Evolutionary conservation across 352 stramenopile species (phyloP).

Genomic region (Pythium myriotylum): DNA sequence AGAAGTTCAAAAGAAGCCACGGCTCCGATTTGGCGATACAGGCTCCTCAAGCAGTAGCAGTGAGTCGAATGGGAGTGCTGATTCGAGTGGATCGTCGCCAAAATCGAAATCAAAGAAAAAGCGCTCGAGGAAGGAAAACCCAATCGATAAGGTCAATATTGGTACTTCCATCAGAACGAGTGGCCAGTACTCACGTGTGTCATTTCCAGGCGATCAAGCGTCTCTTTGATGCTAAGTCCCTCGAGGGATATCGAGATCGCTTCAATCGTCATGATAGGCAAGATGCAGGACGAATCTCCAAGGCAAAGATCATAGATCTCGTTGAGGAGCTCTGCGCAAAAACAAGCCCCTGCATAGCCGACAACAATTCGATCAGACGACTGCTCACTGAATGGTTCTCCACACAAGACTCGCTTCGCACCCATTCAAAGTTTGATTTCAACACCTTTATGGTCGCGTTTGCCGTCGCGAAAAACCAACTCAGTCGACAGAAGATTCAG

Average conservation of each 20-base stretch:
- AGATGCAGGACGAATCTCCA: constrained; percentile 38
- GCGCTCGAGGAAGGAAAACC: background rate
- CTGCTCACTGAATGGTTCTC: constrained; percentile 55
- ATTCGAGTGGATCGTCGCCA: background rate
- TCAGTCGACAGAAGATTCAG: constrained; percentile 50
- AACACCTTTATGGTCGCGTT: constrained; percentile 57
- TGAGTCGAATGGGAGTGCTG: background rate
- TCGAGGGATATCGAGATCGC: constrained; percentile 36
- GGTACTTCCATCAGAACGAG: background rate
- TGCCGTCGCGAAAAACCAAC: constrained; percentile 43
- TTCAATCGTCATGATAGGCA: constrained; percentile 47
- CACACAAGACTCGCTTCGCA: constrained; percentile 48
- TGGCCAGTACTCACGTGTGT: background rate
- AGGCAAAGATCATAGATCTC: constrained; percentile 41
- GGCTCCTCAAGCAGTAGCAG: constrained; percentile 11
- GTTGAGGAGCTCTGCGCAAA: constrained; percentile 36
- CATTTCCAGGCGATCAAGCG: constrained; percentile 31
- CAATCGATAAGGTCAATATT: constrained; percentile 9
- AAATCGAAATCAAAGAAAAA: constrained; percentile 11
- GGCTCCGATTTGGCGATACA: constrained; percentile 9
- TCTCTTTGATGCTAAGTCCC: constrained; percentile 41
- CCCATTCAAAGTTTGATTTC: constrained; percentile 56
- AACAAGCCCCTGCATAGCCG: too few species aligned
- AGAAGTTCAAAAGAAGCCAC: constrained; percentile 47
- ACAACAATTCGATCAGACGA: constrained; percentile 16